These are phyloP conservation scores for Phytophthora pistaciae DNA, from an alignment of 352 stramenopile species.

Conservation along the genomic window DNA sequence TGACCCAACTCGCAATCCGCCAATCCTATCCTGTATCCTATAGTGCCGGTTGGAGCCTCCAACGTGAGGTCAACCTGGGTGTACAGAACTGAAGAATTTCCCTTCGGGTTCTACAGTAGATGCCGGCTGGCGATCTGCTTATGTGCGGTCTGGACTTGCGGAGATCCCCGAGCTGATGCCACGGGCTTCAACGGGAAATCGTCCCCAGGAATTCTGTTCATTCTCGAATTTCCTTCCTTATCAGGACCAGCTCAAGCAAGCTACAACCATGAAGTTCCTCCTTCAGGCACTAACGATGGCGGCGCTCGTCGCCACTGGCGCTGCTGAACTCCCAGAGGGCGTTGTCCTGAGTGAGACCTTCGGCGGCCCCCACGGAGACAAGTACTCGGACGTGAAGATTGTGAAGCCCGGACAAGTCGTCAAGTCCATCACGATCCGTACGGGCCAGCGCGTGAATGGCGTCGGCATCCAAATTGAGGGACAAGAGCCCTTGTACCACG, in stretches of 20 bases:
- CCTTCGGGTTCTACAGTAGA: too few relatives aligned
- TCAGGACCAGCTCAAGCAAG: background rate
- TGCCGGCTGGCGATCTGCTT: background rate
- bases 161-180: background rate
- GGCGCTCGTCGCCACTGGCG: background rate
- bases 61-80: too few relatives aligned
- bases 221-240: background rate
- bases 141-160: background rate
- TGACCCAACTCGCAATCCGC: too few relatives aligned
- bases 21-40: too few relatives aligned
- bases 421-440: constrained; percentile 4
- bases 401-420: background rate
- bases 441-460: constrained; percentile 1
- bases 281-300: background rate
- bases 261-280: constrained; percentile 4
- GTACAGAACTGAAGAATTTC: too few relatives aligned
- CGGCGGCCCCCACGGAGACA: background rate
- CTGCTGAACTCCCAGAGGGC: background rate
- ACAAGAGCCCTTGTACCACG: background rate
- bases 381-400: background rate
- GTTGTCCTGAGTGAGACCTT: background rate
- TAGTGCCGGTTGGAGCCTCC: too few relatives aligned
- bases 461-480: background rate
- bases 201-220: background rate
- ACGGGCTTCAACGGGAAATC: too few relatives aligned